Evolutionary conservation across 2,329 filamentous ascomycete genomes (phyloP).

Genomic region (Botrytis tulipae): DNA sequence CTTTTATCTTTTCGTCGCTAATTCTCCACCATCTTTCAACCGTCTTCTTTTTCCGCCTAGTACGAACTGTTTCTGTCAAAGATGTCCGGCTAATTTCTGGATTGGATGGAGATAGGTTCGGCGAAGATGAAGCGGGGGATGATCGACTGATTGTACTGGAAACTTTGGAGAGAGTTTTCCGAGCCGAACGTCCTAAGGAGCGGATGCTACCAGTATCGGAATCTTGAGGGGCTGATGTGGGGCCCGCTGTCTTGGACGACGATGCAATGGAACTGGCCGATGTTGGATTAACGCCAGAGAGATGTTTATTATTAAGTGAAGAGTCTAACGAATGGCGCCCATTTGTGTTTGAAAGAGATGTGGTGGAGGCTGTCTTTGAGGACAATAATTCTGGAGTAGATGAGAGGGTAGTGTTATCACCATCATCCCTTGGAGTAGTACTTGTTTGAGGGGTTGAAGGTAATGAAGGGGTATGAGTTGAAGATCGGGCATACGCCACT

Average conservation of each 20-base stretch:
- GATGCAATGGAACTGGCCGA: conserved; percentile 25
- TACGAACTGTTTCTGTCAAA: conserved; percentile 22
- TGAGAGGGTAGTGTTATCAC: conserved; percentile 30
- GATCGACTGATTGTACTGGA: conserved; percentile 26
- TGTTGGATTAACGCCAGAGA: conserved; percentile 21
- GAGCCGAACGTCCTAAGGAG: conserved; percentile 56
- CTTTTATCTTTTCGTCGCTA: conserved; percentile 94
- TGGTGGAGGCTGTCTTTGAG: conserved; percentile 33
- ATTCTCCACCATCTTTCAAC: conserved; percentile 94
- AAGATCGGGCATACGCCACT: conserved; percentile 55
- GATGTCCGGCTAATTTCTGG: conserved; percentile 17
- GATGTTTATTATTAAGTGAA: conserved; percentile 17
- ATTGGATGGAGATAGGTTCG: conserved; percentile 14
- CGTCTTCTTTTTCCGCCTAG: conserved; percentile 58
- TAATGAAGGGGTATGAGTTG: conserved; percentile 32
- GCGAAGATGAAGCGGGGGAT: conserved; percentile 22
- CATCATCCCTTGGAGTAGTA: conserved; percentile 32
- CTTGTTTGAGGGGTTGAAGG: conserved; percentile 38
- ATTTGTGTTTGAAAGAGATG: conserved; percentile 31
- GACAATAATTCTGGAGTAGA: conserved; percentile 36
- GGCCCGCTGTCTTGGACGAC: conserved; percentile 24
- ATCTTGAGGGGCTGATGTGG: conserved; percentile 39
- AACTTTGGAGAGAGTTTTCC: conserved; percentile 51
- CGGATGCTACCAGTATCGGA: conserved; percentile 52
- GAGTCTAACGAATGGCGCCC: conserved; percentile 23